A percentile compares a stretch with the other conserved stretches of the same genome.
Evolutionary conservation across 2,329 filamentous ascomycete species (phyloP).

Genomic region (Lojkania enalia): DNA sequence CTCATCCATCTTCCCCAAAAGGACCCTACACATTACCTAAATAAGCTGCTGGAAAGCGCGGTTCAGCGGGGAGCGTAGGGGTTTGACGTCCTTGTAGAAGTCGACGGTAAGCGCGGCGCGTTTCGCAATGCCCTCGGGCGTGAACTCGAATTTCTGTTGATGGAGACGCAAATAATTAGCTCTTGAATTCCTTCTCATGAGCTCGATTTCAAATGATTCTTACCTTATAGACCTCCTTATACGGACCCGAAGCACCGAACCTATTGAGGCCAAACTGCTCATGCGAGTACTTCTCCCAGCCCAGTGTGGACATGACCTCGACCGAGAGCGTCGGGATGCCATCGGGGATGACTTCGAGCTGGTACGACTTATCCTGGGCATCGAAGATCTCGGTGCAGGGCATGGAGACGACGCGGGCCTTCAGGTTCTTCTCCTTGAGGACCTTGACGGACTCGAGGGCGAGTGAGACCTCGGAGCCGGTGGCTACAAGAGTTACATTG

Average conservation of each 20-base stretch:
- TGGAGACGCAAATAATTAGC: conserved; percentile 52
- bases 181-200: conserved; percentile 30
- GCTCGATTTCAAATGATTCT: conserved; percentile 4
- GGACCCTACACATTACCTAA: conserved; percentile 57
- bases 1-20: no score
- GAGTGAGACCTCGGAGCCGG: conserved; percentile 94
- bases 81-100: conserved; percentile 96
- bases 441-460: conserved; percentile 90
- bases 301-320: conserved; percentile 95
- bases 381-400: conserved; percentile 98
- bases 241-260: conserved; percentile 95
- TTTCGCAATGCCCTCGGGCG: conserved; percentile 94
- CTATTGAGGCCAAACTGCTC: conserved; percentile 99
- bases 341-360: conserved; percentile 87
- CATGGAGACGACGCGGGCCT: conserved; percentile 89
- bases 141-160: conserved; percentile 99
- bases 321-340: conserved; percentile 91
- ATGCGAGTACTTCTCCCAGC: conserved; percentile 98
- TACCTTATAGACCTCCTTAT: conserved; percentile 95
- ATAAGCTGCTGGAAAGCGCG: conserved; percentile 97
- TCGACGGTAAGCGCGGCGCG: conserved; percentile 88
- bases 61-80: conserved; percentile 89
- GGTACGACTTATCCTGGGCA: conserved; percentile 90
- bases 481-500: conserved; percentile 86
- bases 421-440: conserved; percentile 83